Base-by-base conservation (phyloP, 805 yeast species). In the Yarrowia deformans region DNA sequence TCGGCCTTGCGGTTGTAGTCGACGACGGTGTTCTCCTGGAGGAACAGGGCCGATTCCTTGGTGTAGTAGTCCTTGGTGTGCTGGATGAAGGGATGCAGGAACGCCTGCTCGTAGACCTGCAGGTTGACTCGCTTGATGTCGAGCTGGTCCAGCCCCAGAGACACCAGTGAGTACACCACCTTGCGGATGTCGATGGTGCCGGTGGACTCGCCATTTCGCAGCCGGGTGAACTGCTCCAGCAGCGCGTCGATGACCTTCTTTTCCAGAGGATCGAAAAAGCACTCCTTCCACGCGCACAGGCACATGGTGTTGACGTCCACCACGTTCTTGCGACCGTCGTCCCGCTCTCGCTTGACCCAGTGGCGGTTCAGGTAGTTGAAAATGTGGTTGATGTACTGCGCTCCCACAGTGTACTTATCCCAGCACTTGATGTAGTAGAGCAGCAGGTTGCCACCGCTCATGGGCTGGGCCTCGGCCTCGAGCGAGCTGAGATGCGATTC, bases 261-360 rank as follows among this genome's bases (percentile, higher is more conserved):
- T 55, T 87, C 83, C 75, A 92, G 85, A 34, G 86, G 84, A 71
- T 85, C 84, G 78, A 95, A 94, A 86, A 95, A 84, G 70, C 87
- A 86, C 70, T 87, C 87, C 75, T 90, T 89, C 99, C 99, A 95
- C 61, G 91, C 88, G 73, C 93, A 83, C 67, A 94, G 81, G 66
- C 97, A 90, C 72, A 95, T 82, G 5, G 97, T 92, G 77, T 93
- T 89, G 29, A 96, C 96, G 78, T 95, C 99, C 78, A 88, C 92
- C 56, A 95, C 88, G 75, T 91, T 93, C 72, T 93, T 85, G 75
- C 91, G 87, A 18, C 98, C 98, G 77, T 94, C 98, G 52, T 92
- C 90, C 75, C 98, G 85, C 79, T 94, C 98, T 76, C 96, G 93
- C 74, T 90, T 90, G 54, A 96, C 97, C 99, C 99, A 95, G 79